These are phyloP conservation scores for Nymphaea thermarum DNA, from an alignment of 164 flowering plant species.

Conservation along the genomic window DNA sequence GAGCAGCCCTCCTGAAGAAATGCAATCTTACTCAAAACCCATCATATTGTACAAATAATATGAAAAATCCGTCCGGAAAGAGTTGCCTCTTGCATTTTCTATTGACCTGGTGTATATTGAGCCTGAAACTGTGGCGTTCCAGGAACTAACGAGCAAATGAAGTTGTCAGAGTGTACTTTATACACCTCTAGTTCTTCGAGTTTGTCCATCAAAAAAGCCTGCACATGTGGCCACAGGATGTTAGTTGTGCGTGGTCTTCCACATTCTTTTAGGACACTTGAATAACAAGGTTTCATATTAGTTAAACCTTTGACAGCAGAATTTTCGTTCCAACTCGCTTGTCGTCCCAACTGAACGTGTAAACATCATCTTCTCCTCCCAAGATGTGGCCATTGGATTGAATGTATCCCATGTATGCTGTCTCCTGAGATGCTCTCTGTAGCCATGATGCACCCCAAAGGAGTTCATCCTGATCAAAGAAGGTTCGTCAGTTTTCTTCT, in stretches of 20 bases:
- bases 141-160: conserved; percentile 73
- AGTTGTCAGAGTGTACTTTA: conserved; percentile 81
- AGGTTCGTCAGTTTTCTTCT: background rate
- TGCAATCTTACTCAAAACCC: background rate
- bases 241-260: no score
- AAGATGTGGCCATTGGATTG: conserved; percentile 67
- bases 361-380: conserved; percentile 76
- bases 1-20: conserved; percentile 64
- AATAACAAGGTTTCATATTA: no score
- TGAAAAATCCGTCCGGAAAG: background rate
- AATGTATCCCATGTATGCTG: conserved; percentile 55
- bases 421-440: conserved; percentile 50
- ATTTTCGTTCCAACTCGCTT: conserved; percentile 77
- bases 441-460: conserved; percentile 99
- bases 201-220: conserved; percentile 51
- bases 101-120: conserved; percentile 80
- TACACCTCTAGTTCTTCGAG: conserved; percentile 46
- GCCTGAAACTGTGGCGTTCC: conserved; percentile 64
- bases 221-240: conserved; percentile 4
- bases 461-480: conserved; percentile 60
- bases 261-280: no score
- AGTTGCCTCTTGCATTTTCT: background rate
- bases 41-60: no score
- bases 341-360: conserved; percentile 93
- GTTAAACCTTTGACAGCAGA: conserved; percentile 66